phyloP scores from a whole-genome alignment of 371 early-diverging fungal genomes.

The Rhizoclosmatium hyalinum region DNA sequence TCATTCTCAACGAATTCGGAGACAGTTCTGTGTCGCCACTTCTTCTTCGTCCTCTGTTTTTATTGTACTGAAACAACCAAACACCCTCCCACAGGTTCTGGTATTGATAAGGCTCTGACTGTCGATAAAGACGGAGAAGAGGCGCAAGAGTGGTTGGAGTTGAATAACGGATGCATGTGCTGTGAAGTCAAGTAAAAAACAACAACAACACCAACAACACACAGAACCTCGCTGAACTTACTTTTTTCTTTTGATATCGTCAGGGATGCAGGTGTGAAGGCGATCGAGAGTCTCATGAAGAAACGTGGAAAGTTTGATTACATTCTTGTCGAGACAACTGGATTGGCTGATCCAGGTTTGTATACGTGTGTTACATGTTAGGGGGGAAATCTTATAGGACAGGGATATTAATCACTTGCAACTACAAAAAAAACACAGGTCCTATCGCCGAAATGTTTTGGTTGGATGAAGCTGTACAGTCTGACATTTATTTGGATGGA shows the following conservation, averaged over 20 bases:
- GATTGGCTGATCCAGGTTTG: slow-evolving; percentile 79
- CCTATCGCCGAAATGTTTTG: slow-evolving; percentile 96
- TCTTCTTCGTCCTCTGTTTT: neutral
- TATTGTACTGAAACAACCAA: neutral
- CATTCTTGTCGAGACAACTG: slow-evolving; percentile 93
- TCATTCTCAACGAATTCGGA: slow-evolving; percentile 79
- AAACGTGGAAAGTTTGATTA: slow-evolving; percentile 92
- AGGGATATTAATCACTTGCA: neutral
- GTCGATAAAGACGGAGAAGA: slow-evolving; percentile 79
- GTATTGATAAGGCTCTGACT: slow-evolving; percentile 92
- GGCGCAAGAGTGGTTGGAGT: slow-evolving; percentile 96
- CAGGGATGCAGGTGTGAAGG: slow-evolving; percentile 91
- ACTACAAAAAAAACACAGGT: slow-evolving; percentile 38
- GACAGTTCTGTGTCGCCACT: slow-evolving; percentile 42
- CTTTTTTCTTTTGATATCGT: neutral
- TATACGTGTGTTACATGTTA: neutral
- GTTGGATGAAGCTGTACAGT: slow-evolving; percentile 92
- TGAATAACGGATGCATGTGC: slow-evolving; percentile 96
- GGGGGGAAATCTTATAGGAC: too few relatives aligned
- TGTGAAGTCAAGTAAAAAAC: slow-evolving; percentile 86
- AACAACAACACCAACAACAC: neutral
- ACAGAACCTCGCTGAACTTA: slow-evolving; percentile 3
- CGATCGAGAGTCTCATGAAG: slow-evolving; percentile 92
- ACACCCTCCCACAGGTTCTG: slow-evolving; percentile 66
- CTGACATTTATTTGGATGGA: slow-evolving; percentile 87